A percentile compares a stretch with the other conserved stretches of the same genome.
Evolutionary conservation across 257 asterid genomes (phyloP).

Genomic region (Nicotiana otophora): DNA sequence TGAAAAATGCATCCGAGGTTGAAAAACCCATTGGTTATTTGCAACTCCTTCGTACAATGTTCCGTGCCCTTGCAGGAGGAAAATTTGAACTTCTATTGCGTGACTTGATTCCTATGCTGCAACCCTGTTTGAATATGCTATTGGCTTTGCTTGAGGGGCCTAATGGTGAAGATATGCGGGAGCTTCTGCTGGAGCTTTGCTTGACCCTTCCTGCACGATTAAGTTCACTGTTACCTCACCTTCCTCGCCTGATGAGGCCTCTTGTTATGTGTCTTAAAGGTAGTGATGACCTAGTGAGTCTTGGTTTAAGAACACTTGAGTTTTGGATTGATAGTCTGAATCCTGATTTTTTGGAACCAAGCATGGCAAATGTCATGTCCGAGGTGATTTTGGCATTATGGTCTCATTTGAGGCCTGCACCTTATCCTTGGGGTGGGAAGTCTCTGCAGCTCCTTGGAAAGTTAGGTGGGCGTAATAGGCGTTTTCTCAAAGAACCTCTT

Average conservation of each 20-base stretch:
- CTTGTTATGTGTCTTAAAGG: slow-evolving; percentile 97
- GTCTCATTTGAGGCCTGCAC: slow-evolving; percentile 96
- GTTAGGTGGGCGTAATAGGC: slow-evolving; percentile 96
- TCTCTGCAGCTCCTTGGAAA: slow-evolving; percentile 97
- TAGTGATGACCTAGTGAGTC: slow-evolving; percentile 85
- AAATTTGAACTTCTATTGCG: slow-evolving; percentile 91
- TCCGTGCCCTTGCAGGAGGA: slow-evolving; percentile 96
- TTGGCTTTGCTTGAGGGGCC: slow-evolving; percentile 98
- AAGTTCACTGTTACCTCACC: slow-evolving; percentile 89
- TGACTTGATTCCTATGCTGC: slow-evolving; percentile 80
- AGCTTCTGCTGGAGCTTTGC: slow-evolving; percentile 84
- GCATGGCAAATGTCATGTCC: slow-evolving; percentile 99
- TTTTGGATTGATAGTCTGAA: slow-evolving; percentile 99
- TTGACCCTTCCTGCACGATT: slow-evolving; percentile 86
- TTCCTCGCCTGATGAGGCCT: slow-evolving; percentile 96
- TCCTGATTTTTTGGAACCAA: slow-evolving; percentile 98
- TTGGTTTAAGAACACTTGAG: slow-evolving; percentile 94
- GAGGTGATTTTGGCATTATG: slow-evolving; percentile 97
- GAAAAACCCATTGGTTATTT: slow-evolving; percentile 88
- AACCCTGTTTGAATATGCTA: slow-evolving; percentile 85
- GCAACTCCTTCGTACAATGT: slow-evolving; percentile 97
- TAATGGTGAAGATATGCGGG: slow-evolving; percentile 85
- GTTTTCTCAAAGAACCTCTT: slow-evolving; percentile 97
- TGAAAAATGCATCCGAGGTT: slow-evolving; percentile 86
- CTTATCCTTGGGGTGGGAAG: slow-evolving; percentile 96